These are phyloP conservation scores for Dendrocalamus sinicus DNA, from an alignment of 176 grass and related monocot species.

Conservation along the genomic window DNA sequence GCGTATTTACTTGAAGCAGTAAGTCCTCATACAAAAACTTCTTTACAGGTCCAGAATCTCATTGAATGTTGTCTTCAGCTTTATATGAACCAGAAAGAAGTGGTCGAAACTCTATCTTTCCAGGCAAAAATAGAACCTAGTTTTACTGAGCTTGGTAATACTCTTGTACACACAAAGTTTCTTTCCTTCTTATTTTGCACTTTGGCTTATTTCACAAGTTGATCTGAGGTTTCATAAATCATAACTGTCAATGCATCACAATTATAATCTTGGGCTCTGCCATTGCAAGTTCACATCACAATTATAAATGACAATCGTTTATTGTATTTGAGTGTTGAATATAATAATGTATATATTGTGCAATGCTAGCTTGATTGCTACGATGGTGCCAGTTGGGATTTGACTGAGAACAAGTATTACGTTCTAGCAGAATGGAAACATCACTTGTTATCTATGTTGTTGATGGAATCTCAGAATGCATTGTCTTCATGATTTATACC, in stretches of 20 bases:
- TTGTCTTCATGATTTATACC: neutral
- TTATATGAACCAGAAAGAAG: conserved; percentile 99
- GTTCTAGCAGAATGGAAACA: neutral
- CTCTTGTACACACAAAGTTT: conserved; percentile 11
- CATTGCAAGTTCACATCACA: neutral
- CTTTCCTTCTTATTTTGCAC: conserved; percentile 6
- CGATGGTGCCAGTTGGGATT: neutral
- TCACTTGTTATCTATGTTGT: conserved; percentile 14
- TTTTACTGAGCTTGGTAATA: conserved; percentile 98
- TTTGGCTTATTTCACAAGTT: conserved; percentile 16
- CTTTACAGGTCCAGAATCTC: conserved; percentile 96
- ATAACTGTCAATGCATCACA: neutral
- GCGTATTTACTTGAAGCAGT: conserved; percentile 22
- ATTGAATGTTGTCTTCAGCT: conserved; percentile 97
- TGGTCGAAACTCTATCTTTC: conserved; percentile 72
- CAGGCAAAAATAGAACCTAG: conserved; percentile 97
- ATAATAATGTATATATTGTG: neutral
- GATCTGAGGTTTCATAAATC: neutral
- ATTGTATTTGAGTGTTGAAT: conserved; percentile 21
- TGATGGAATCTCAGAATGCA: conserved; percentile 8
- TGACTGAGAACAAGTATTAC: neutral
- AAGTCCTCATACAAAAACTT: conserved; percentile 33
- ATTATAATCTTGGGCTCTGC: neutral
- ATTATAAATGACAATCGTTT: neutral
- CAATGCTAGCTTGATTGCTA: conserved; percentile 13